Percentiles rank a stretch among this genome's conserved stretches.
phyloP scores from a whole-genome alignment of 208 protist species.

The Hexamita inflata region DNA sequence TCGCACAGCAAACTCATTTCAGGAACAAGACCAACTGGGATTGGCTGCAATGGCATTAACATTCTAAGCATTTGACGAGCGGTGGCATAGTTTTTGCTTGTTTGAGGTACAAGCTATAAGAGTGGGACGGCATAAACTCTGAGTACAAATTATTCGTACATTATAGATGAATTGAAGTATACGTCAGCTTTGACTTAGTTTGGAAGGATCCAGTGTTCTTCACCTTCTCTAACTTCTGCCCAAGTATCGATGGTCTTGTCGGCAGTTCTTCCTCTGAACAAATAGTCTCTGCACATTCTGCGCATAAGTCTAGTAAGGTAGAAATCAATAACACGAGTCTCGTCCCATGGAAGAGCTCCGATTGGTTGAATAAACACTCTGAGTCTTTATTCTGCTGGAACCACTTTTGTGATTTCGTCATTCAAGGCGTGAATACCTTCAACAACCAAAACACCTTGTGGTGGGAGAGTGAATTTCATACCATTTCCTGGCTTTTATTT shows the following conservation, averaged over 20 bases:
- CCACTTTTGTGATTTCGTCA: slow-evolving; percentile 37
- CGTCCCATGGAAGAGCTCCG: slow-evolving; percentile 29
- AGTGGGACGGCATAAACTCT: slow-evolving; percentile 35
- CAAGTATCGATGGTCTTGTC: slow-evolving; percentile 34
- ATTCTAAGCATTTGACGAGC: neutral
- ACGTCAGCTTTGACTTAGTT: slow-evolving; percentile 33
- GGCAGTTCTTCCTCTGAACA: slow-evolving; percentile 37
- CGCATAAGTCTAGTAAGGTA: slow-evolving; percentile 35
- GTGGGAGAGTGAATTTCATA: slow-evolving; percentile 16
- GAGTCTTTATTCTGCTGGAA: slow-evolving; percentile 37
- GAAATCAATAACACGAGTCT: slow-evolving; percentile 35
- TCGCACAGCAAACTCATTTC: neutral
- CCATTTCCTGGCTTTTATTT: slow-evolving; percentile 30
- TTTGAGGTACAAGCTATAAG: slow-evolving; percentile 12
- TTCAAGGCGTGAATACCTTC: slow-evolving; percentile 47
- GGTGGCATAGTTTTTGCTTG: neutral
- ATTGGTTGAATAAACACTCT: slow-evolving; percentile 43
- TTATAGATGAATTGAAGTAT: slow-evolving; percentile 42
- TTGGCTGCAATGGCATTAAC: slow-evolving; percentile 14
- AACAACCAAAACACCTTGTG: slow-evolving; percentile 39
- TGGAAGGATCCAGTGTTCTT: slow-evolving; percentile 43
- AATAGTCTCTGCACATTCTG: slow-evolving; percentile 41
- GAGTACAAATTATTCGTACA: slow-evolving; percentile 40
- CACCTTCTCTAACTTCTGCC: slow-evolving; percentile 33
- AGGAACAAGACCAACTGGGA: neutral